Conservation (phyloP, 352 stramenopile species). For the Peronospora farinosa region DNA sequence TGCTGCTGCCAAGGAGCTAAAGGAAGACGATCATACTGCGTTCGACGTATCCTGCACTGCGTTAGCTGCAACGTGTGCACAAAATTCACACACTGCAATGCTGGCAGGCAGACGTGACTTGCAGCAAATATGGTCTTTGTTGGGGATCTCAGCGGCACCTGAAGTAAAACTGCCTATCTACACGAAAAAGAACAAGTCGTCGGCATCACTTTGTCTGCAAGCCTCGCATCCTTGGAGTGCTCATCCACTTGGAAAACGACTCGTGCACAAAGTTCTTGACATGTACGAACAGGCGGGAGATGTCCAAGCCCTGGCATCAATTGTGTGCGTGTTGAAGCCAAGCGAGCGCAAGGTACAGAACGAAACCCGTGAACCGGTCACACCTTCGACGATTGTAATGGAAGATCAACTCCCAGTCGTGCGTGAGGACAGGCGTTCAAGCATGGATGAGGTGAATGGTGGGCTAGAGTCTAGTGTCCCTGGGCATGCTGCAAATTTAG, state of each 20-base stretch:
- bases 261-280: slow-evolving; percentile 68
- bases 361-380: slow-evolving; percentile 9
- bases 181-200: slow-evolving; percentile 19
- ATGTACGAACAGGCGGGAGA: slow-evolving; percentile 81
- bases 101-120: slow-evolving; percentile 60
- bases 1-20: slow-evolving; percentile 2
- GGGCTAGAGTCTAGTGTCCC: slow-evolving; percentile 2
- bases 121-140: slow-evolving; percentile 74
- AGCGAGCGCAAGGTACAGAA: slow-evolving; percentile 25
- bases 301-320: slow-evolving; percentile 65
- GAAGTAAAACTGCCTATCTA: slow-evolving; percentile 47
- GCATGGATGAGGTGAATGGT: slow-evolving; percentile 10
- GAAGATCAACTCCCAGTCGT: slow-evolving; percentile 33
- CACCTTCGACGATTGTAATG: slow-evolving; percentile 20
- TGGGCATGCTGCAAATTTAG: slow-evolving; percentile 10
- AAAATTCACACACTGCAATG: slow-evolving; percentile 50
- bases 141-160: slow-evolving; percentile 60
- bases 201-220: slow-evolving; percentile 25
- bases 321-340: slow-evolving; percentile 62
- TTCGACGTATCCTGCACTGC: slow-evolving; percentile 12
- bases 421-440: slow-evolving; percentile 24
- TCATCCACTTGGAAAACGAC: slow-evolving; percentile 69
- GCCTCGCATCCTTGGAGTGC: slow-evolving; percentile 67
- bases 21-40: slow-evolving; percentile 1
- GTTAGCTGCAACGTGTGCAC: slow-evolving; percentile 40